Evolutionary conservation across 345 rosid species (phyloP).

Genomic region (Salix udensis): DNA sequence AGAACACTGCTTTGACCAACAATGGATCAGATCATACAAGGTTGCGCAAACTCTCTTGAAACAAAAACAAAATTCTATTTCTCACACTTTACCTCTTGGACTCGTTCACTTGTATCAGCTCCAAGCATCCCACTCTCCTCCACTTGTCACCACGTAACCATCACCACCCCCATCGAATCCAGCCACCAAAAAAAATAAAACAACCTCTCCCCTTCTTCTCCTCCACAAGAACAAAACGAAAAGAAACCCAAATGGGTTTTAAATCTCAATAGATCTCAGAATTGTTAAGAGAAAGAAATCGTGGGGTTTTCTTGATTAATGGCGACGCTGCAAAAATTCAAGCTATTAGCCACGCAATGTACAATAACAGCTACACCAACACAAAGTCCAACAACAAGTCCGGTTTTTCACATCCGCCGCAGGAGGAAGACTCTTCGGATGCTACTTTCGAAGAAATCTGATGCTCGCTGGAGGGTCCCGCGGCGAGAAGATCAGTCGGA

Average conservation of each 20-base stretch:
- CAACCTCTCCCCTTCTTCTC: background rate
- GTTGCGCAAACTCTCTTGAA: background rate
- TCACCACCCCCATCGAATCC: background rate
- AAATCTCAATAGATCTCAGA: background rate
- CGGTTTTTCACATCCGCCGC: conserved; percentile 82
- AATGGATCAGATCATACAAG: background rate
- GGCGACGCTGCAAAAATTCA: conserved; percentile 78
- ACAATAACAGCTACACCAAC: conserved; percentile 57
- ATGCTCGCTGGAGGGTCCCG: conserved; percentile 36
- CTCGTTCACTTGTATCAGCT: background rate
- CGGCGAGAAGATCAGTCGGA: conserved; percentile 19
- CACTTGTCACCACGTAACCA: background rate
- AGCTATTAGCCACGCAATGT: conserved; percentile 83
- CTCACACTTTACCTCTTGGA: background rate
- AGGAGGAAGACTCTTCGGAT: conserved; percentile 85
- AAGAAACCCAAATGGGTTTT: background rate
- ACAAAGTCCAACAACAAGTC: conserved; percentile 74
- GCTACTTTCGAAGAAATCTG: conserved; percentile 43
- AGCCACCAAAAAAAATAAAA: background rate
- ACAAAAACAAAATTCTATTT: background rate
- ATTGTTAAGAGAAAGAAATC: background rate
- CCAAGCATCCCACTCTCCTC: background rate
- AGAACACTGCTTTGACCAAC: background rate
- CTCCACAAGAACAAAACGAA: background rate
- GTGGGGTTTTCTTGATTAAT: conserved; percentile 19